phyloP scores from a whole-genome alignment of 1,284 basidiomycete genomes.

The Cutaneotrichosporon dermatis region DNA sequence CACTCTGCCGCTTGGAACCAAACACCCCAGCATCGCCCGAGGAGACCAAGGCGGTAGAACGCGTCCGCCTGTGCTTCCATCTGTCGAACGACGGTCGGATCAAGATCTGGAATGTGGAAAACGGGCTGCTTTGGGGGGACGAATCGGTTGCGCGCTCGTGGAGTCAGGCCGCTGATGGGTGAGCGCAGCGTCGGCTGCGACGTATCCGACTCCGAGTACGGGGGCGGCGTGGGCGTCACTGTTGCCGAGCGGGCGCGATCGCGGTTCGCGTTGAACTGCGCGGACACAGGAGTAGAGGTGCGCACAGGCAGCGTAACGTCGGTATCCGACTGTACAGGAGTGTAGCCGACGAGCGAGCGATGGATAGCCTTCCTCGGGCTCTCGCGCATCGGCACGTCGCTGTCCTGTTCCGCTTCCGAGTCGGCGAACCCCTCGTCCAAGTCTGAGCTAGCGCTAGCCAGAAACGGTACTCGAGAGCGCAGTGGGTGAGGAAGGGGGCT shows the following conservation, averaged over 20 bases:
- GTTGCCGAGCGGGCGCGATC: background rate
- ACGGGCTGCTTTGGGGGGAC: background rate
- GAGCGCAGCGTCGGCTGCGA: conserved; percentile 2
- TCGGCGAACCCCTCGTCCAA: conserved; percentile 37
- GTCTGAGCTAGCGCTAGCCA: conserved; percentile 42
- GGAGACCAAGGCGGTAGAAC: conserved; percentile 38
- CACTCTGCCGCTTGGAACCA: conserved; percentile 40
- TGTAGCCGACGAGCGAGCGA: conserved; percentile 16
- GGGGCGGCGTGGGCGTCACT: conserved; percentile 1
- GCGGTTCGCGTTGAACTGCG: conserved; percentile 7
- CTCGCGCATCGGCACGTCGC: conserved; percentile 7
- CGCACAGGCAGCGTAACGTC: conserved; percentile 8
- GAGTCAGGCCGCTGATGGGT: background rate
- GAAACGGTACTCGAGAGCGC: conserved; percentile 34
- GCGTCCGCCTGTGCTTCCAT: conserved; percentile 38
- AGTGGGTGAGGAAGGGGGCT: conserved; percentile 8
- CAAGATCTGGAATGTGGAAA: background rate
- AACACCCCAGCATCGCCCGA: conserved; percentile 42
- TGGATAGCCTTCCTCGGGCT: conserved; percentile 12
- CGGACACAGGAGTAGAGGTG: conserved; percentile 13
- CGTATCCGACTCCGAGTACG: conserved; percentile 10
- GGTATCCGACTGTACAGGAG: conserved; percentile 5
- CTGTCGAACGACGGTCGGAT: conserved; percentile 9
- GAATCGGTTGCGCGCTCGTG: background rate
- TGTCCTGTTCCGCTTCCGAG: conserved; percentile 8